Base-by-base conservation (phyloP, 768 basidiomycete species). In the Kwoniella botswanensis region DNA sequence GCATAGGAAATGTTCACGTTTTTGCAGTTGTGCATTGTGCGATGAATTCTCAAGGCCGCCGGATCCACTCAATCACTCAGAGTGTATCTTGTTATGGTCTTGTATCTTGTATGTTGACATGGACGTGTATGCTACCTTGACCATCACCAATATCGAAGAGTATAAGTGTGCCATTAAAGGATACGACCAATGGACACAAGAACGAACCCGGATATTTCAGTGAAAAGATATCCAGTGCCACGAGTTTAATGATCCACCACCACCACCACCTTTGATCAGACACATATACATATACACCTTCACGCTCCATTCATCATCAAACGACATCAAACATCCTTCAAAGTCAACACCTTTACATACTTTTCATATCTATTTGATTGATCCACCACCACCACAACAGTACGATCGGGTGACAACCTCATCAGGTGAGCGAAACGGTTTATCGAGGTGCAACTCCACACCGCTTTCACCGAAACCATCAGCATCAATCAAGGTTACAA, bases 1-100 rank as follows among this genome's bases (percentile, higher is more conserved):
- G n/a, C 9, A 21, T 21, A 56, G 55, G 55, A 56, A 56, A 56
- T 56, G 55, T 56, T 56, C 55, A 56, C 55, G 55, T 56, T 56
- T 56, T 56, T 56, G 6, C 6, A 35, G 35, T 35, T 7, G 46
- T 50, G 46, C 46, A 13, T 3, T 50, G 18, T 15, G 13, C 24
- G 11, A 12, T 55, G 18, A 18, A 55, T 9, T 9, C 11, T 55
- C 21, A 55, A 55, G 54, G 54, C 54, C 54, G 54, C 54, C 54
- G 54, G 54, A 55, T 55, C 24, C 46, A 17, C 46, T 50, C 46
- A 35, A 50, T 22, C 46, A 50, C 46, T 50, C 46, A 46, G 12
- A 17, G 46, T 50, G 46, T 50, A 50, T 18, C 46, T 50, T 15
- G 46, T 9, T 9, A 9, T 35, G 6, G 7, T 12, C 4, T 10